These are phyloP conservation scores for Pyrus hybrid DNA, from an alignment of 331 rosid species.

Conservation along the genomic window DNA sequence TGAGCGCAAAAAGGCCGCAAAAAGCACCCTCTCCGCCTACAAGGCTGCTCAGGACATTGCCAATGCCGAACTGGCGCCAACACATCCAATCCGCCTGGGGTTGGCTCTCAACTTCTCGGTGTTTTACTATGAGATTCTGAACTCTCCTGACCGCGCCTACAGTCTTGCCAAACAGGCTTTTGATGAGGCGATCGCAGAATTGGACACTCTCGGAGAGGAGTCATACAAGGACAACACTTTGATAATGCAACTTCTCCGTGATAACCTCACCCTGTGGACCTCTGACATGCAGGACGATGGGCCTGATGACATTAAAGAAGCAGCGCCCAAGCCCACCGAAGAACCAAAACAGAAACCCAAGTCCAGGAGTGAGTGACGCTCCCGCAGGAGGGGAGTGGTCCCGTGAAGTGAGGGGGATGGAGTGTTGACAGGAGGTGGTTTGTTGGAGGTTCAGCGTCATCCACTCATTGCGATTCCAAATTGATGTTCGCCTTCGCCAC, in stretches of 20 bases:
- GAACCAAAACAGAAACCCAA: constrained; percentile 47
- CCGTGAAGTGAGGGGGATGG: too few relatives aligned
- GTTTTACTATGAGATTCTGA: constrained; percentile 83
- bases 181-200: constrained; percentile 92
- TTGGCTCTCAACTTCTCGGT: constrained; percentile 93
- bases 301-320: constrained; percentile 95
- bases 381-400: too few relatives aligned
- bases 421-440: too few relatives aligned
- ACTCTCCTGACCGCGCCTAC: constrained; percentile 98
- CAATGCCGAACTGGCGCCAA: constrained; percentile 76
- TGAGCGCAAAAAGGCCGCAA: constrained; percentile 93
- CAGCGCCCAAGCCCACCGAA: constrained; percentile 1
- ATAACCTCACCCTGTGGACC: constrained; percentile 95
- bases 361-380: too few relatives aligned
- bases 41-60: constrained; percentile 98
- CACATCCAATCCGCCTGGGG: constrained; percentile 95
- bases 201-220: constrained; percentile 94
- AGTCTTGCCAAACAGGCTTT: constrained; percentile 95
- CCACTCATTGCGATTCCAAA: too few relatives aligned
- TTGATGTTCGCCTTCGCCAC: too few relatives aligned
- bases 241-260: constrained; percentile 98
- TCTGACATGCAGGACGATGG: constrained; percentile 99
- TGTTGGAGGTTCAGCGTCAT: too few relatives aligned
- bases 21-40: constrained; percentile 90
- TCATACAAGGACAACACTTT: constrained; percentile 96